A percentile compares a stretch with the other conserved stretches of the same genome.
Evolutionary conservation across 169 alveolate genomes (phyloP).

Genomic region (Babesia gibsoni): DNA sequence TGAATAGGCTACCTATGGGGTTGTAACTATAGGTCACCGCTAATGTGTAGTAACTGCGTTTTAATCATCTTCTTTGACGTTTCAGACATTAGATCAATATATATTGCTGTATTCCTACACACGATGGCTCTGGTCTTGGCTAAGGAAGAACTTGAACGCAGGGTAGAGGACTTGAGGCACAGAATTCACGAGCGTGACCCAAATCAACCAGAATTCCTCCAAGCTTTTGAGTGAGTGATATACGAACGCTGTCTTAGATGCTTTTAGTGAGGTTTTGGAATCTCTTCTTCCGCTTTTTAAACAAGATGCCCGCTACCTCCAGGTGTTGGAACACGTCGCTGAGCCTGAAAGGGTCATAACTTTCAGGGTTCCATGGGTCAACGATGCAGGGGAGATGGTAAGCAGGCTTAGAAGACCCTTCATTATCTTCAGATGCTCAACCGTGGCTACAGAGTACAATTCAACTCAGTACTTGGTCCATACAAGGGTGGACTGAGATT

Average conservation of each 20-base stretch:
- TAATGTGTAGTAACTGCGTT: too few relatives aligned
- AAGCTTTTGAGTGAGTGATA: constrained; percentile 60
- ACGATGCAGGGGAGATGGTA: constrained; percentile 71
- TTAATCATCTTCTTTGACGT: too few relatives aligned
- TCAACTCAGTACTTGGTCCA: constrained; percentile 78
- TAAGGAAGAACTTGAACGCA: not conserved
- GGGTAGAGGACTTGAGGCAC: not conserved
- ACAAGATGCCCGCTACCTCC: constrained; percentile 68
- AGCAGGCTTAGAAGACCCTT: not conserved
- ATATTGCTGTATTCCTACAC: too few relatives aligned
- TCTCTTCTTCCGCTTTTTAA: constrained; percentile 64
- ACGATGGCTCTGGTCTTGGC: not conserved
- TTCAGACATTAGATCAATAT: too few relatives aligned
- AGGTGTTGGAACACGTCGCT: constrained; percentile 65
- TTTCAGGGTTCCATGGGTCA: constrained; percentile 77
- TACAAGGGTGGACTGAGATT: constrained; percentile 86
- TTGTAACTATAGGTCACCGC: too few relatives aligned
- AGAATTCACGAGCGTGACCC: constrained; percentile 29
- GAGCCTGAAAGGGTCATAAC: constrained; percentile 77
- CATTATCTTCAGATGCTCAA: constrained; percentile 53
- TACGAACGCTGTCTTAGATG: not conserved
- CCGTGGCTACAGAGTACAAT: constrained; percentile 83
- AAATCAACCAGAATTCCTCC: constrained; percentile 60
- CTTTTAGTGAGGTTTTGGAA: constrained; percentile 56
- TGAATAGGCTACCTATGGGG: too few relatives aligned